phyloP scores from a whole-genome alignment of 768 basidiomycete genomes.

The Calocybe cyanea region DNA sequence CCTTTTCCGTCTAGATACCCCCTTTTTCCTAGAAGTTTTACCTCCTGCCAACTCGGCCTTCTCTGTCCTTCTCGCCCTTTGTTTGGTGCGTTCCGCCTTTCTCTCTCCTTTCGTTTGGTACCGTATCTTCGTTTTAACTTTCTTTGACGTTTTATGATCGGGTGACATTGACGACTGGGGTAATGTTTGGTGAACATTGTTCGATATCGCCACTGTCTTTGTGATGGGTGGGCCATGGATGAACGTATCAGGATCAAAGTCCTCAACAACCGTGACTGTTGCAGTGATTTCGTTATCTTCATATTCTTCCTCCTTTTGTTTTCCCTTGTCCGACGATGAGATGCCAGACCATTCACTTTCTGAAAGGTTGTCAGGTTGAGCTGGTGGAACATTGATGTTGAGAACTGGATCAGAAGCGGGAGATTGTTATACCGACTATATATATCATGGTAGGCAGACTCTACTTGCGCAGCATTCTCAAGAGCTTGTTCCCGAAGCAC shows the following conservation, averaged over 20 bases:
- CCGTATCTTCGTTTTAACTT: conserved; percentile 42
- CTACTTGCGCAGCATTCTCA: conserved; percentile 74
- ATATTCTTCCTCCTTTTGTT: conserved; percentile 62
- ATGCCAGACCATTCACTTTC: conserved; percentile 51
- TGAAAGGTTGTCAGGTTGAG: conserved; percentile 32
- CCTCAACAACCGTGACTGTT: conserved; percentile 88
- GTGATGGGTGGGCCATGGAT: conserved; percentile 40
- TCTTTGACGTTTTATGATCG: conserved; percentile 13
- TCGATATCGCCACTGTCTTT: background rate
- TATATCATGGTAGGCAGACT: conserved; percentile 63
- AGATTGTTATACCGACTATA: conserved; percentile 31
- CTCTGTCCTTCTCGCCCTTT: conserved; percentile 59
- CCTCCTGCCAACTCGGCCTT: conserved; percentile 74
- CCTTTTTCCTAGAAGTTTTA: conserved; percentile 44
- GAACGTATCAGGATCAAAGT: conserved; percentile 74
- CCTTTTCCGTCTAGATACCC: conserved; percentile 17
- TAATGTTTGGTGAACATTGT: background rate
- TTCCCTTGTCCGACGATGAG: conserved; percentile 26
- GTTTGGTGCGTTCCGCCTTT: conserved; percentile 57
- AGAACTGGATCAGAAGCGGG: conserved; percentile 5
- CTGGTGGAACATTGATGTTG: conserved; percentile 4
- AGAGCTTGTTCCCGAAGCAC: conserved; percentile 73
- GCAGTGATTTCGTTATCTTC: conserved; percentile 83
- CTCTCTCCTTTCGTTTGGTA: conserved; percentile 74
- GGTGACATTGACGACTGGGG: conserved; percentile 1